Conservation (phyloP, 495 filamentous ascomycete species). For the Penicillium cataractarum region DNA sequence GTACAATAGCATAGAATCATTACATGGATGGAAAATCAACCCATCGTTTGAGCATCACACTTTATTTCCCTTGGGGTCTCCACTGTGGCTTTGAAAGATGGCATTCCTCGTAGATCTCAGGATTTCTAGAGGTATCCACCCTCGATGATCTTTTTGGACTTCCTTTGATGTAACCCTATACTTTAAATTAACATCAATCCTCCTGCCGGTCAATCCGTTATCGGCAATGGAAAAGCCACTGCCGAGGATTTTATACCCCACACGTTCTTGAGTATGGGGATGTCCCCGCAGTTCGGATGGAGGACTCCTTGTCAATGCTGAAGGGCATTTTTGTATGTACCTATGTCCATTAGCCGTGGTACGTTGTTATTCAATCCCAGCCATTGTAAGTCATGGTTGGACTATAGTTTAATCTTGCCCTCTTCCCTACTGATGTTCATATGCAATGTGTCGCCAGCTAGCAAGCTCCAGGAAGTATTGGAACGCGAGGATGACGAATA, state of each 20-base stretch:
- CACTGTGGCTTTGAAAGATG: neutral
- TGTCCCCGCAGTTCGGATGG: neutral
- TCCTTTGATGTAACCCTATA: neutral
- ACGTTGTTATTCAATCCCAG: no score
- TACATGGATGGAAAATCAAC: conserved; percentile 34
- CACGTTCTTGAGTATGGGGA: neutral
- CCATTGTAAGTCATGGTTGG: no score
- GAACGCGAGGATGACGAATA: no score
- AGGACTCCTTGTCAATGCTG: neutral
- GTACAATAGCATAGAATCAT: conserved; percentile 42
- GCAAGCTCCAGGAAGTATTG: no score
- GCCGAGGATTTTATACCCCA: neutral
- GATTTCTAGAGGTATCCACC: neutral
- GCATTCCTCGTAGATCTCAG: neutral
- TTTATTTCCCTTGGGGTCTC: neutral
- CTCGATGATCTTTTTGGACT: neutral
- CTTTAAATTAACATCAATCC: neutral
- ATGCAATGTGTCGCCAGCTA: no score
- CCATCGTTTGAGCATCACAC: conserved; percentile 31
- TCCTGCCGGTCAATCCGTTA: neutral
- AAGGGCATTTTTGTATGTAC: no score
- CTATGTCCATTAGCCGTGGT: no score
- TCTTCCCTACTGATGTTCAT: no score
- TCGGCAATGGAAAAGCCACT: neutral
- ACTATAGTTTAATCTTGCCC: no score